phyloP scores from a whole-genome alignment of 176 grass and related monocot genomes.

The Lolium rigidum region DNA sequence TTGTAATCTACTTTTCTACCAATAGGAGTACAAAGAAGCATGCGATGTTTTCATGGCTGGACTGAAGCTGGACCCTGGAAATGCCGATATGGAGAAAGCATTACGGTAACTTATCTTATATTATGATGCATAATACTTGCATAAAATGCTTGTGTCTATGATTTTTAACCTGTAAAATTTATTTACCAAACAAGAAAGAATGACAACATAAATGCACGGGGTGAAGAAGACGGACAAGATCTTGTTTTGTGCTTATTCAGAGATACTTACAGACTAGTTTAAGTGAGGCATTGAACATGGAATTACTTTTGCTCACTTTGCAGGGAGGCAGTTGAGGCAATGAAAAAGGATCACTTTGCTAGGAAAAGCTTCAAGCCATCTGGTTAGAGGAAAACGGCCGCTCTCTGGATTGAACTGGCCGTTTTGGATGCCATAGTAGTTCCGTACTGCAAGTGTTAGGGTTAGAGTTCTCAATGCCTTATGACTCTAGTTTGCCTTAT shows the following conservation, averaged over 20 bases:
- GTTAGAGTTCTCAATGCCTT: conserved; percentile 16
- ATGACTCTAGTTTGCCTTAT: background rate
- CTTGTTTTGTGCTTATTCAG: background rate
- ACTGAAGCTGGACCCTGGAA: conserved; percentile 36
- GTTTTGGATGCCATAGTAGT: background rate
- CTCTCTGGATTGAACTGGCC: background rate
- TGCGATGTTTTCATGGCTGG: conserved; percentile 28
- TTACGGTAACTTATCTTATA: conserved; percentile 13
- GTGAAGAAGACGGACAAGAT: background rate
- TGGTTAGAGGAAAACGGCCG: background rate
- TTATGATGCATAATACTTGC: background rate
- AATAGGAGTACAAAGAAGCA: conserved; percentile 32
- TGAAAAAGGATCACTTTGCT: conserved; percentile 12
- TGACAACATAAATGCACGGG: background rate
- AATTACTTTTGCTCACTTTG: background rate
- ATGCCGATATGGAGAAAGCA: conserved; percentile 35
- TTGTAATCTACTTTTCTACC: background rate
- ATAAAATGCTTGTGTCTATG: background rate
- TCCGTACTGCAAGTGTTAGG: background rate
- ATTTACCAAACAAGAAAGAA: background rate
- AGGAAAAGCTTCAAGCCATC: conserved; percentile 29
- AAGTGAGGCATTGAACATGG: background rate
- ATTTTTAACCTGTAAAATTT: background rate
- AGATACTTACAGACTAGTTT: background rate
- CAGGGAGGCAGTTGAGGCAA: conserved; percentile 36